phyloP scores from a whole-genome alignment of 202 grass and related monocot species.

The Eragrostis tef region DNA sequence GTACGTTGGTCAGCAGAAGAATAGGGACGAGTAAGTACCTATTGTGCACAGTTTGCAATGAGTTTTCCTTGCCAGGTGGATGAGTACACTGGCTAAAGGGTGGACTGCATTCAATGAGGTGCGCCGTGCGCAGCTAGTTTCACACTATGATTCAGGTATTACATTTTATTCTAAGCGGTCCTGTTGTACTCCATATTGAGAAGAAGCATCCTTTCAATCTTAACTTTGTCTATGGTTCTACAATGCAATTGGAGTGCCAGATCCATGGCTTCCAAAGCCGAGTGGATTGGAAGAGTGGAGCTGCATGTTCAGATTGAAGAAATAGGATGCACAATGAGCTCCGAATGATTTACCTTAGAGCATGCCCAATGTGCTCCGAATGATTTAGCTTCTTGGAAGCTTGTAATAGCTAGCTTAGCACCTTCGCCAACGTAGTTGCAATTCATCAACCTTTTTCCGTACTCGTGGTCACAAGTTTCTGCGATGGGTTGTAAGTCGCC shows the following conservation, averaged over 20 bases:
- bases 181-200: neutral
- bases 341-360: neutral
- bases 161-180: neutral
- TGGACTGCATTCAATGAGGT: slow-evolving; percentile 60
- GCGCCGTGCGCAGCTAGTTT: slow-evolving; percentile 54
- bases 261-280: slow-evolving; percentile 39
- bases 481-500: too few relatives aligned
- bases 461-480: too few relatives aligned
- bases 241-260: slow-evolving; percentile 65
- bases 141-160: slow-evolving; percentile 68
- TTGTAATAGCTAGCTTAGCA: slow-evolving; percentile 17
- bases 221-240: neutral
- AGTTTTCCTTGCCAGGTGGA: slow-evolving; percentile 53
- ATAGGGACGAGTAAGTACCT: slow-evolving; percentile 56
- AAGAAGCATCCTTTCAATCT: neutral
- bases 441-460: neutral
- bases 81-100: slow-evolving; percentile 41
- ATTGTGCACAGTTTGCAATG: neutral
- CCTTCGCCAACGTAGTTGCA: neutral
- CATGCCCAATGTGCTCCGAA: slow-evolving; percentile 27
- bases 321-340: neutral
- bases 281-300: neutral
- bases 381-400: slow-evolving; percentile 24
- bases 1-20: slow-evolving; percentile 53
- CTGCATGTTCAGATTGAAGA: slow-evolving; percentile 35